Evolutionary conservation across 169 alveolate species (phyloP).

Genomic region (Cyclospora cayetanensis): DNA sequence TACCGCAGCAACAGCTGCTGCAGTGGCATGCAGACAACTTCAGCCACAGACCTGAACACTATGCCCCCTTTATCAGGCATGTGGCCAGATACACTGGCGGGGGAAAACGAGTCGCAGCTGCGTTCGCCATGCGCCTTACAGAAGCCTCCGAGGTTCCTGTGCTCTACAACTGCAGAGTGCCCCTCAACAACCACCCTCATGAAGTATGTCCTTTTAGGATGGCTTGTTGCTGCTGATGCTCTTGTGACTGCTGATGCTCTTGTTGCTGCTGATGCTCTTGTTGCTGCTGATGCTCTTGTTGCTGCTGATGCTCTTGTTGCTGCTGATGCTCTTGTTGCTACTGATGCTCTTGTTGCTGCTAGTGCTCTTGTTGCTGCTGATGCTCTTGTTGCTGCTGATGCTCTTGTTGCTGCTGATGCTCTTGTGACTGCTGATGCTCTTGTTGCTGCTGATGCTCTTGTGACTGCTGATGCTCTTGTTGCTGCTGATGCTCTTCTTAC

Average conservation of each 20-base stretch:
- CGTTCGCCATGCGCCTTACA: neutral
- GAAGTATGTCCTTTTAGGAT: neutral
- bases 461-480: neutral
- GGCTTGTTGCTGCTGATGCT: neutral
- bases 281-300: neutral
- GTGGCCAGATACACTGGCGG: neutral
- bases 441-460: neutral
- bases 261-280: neutral
- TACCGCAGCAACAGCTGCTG: conserved; percentile 26
- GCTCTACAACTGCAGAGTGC: conserved; percentile 22
- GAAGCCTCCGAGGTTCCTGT: neutral
- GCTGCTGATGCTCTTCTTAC: neutral
- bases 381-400: neutral
- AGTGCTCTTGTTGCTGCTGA: neutral
- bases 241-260: neutral
- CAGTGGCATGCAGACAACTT: neutral
- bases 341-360: neutral
- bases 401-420: too few relatives aligned
- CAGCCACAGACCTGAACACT: neutral
- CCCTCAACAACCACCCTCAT: neutral
- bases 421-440: neutral
- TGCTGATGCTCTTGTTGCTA: neutral
- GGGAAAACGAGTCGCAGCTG: conserved; percentile 7
- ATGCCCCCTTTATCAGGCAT: neutral
- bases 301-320: neutral